Percentiles rank a stretch among this genome's conserved stretches.
Evolutionary conservation across 139 green algal species (phyloP).

Genomic region (Chlamydomonas asymmetrica): DNA sequence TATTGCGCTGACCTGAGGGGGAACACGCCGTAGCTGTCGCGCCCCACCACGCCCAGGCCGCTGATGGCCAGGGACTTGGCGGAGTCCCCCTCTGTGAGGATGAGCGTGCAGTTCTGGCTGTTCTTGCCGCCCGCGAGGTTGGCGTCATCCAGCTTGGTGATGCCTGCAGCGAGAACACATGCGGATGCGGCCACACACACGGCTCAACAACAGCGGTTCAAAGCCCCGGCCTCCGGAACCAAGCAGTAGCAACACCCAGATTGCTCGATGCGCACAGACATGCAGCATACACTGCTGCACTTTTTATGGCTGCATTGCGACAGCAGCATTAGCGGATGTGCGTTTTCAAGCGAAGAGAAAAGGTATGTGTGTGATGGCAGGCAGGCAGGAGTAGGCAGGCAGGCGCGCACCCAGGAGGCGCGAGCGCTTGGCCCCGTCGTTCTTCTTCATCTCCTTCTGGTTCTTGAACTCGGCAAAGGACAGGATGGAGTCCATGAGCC

Average conservation of each 20-base stretch:
- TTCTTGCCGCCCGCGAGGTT: constrained; percentile 93
- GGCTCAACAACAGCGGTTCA: too few species aligned
- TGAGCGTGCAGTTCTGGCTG: constrained; percentile 95
- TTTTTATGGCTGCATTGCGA: too few species aligned
- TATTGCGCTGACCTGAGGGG: constrained; percentile 92
- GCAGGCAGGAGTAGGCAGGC: too few species aligned
- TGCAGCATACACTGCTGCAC: too few species aligned
- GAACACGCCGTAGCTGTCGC: constrained; percentile 97
- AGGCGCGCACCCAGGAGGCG: constrained; percentile 29
- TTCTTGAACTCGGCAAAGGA: constrained; percentile 91
- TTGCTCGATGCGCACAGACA: neutral
- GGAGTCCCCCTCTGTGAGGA: constrained; percentile 98
- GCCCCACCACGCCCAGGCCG: constrained; percentile 92
- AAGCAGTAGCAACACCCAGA: constrained; percentile 4
- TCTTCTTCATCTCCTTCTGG: constrained; percentile 96
- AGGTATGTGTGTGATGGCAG: too few species aligned
- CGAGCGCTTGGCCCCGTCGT: constrained; percentile 89
- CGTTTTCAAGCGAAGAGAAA: too few species aligned
- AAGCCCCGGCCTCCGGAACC: too few species aligned
- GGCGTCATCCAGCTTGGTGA: constrained; percentile 97
- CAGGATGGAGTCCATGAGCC: constrained; percentile 88
- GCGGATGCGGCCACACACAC: too few species aligned
- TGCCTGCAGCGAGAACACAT: constrained; percentile 69
- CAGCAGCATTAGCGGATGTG: too few species aligned
- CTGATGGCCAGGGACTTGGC: constrained; percentile 95